Evolutionary conservation across 1,284 basidiomycete species (phyloP), one percentile per base, ranked within the genome.

Genomic region (Ceratobasidium sp.): DNA sequence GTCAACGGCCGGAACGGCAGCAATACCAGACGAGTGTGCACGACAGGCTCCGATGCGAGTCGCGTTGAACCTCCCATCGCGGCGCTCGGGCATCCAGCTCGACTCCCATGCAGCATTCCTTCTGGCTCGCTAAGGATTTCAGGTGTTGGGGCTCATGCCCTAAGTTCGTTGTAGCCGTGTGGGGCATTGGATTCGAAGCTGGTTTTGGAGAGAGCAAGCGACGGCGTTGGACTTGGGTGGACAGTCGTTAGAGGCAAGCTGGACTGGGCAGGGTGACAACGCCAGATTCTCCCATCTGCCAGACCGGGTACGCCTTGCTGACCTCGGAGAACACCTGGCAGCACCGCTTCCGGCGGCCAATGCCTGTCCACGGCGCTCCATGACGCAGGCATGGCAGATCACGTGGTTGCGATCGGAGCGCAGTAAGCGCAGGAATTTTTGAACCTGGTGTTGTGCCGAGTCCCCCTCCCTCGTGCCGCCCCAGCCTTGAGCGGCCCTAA

Each of bases 61-160:
- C 19, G 34, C 58, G n/a, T 61, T 29, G 58, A 61, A 61, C 27
- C 19, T 1, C 3, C 34, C 24, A 31, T 39, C 1, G 58, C 61
- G 43, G 65, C 65, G 51, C 65, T 27, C 51, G 37, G 34, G 37
- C 9, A 53, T 31, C 51, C 65, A 22, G 37, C 31, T 5, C 51
- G 51, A 51, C 65, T 68, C 63, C 43, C 48, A 22, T 53, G 29
- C 48, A 51, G 48, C 63, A 53, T 56, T 3, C 53, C 63, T 37
- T 46, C 63, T 19, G 22, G 39, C 8, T 16, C n/a, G 22, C 31
- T 31, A 6, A 54, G 31, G 2, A 37, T 31, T n/a, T 68, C 65
- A 3, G 65, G 65, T 6, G 65, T 68, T 16, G n/a, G 49, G 34
- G 65, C 54, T 41, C 27, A 51, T 1, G 41, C 3, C 43, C 68